Percentiles rank a stretch among this genome's conserved stretches.
Conservation (phyloP, 305 asterid genomes). For the Fraxinus albicans region DNA sequence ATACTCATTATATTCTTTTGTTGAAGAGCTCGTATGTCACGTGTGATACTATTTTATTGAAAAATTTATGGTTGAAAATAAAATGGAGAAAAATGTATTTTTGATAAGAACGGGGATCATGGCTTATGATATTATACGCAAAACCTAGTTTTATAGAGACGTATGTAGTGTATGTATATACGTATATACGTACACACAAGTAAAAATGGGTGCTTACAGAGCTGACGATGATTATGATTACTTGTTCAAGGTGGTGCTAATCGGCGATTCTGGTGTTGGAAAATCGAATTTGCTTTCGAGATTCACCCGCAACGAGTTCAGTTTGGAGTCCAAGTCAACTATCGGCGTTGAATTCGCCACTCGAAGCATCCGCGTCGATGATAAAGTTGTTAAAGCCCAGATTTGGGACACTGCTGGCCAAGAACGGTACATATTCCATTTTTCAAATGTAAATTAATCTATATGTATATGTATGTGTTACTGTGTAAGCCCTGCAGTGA, state of each 20-base stretch:
- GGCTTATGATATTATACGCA: neutral
- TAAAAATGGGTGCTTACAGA: constrained; percentile 48
- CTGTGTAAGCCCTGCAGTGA: neutral
- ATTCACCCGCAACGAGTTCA: constrained; percentile 64
- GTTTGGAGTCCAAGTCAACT: constrained; percentile 66
- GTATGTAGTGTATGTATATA: neutral
- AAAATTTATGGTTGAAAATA: no score
- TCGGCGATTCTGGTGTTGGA: constrained; percentile 56
- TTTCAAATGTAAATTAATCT: neutral
- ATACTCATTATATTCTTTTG: no score
- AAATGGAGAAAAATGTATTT: no score
- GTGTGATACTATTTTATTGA: no score
- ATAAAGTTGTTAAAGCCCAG: constrained; percentile 67
- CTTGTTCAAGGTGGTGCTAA: constrained; percentile 46
- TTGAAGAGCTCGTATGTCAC: no score
- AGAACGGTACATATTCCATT: constrained; percentile 43
- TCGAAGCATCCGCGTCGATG: constrained; percentile 61
- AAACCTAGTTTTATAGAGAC: neutral
- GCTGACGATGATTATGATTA: constrained; percentile 55
- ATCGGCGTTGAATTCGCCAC: constrained; percentile 75
- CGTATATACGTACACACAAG: neutral
- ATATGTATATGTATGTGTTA: neutral
- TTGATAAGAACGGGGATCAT: no score
- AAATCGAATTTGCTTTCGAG: constrained; percentile 58
- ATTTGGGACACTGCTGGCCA: constrained; percentile 80